Evolutionary conservation across 148 eudicot genomes (phyloP).

Genomic region (Dysphania ambrosioides): DNA sequence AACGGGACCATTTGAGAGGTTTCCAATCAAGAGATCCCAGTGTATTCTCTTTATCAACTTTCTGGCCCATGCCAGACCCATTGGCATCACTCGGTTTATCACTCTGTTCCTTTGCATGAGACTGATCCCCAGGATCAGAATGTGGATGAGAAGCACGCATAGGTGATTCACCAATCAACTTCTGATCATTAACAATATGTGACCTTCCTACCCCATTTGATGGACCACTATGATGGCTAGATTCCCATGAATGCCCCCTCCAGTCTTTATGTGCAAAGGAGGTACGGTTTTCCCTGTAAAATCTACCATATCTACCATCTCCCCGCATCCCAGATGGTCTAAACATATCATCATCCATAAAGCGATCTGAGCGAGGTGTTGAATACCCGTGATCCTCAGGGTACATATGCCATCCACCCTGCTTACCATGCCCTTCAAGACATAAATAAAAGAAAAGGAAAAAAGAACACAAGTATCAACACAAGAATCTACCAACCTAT

Average conservation of each 20-base stretch:
- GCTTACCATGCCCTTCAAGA: constrained; percentile 69
- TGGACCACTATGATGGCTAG: constrained; percentile 30
- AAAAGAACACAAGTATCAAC: constrained; percentile 26
- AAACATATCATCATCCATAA: constrained; percentile 37
- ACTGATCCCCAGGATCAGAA: constrained; percentile 41
- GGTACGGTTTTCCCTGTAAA: constrained; percentile 48
- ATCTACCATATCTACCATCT: constrained; percentile 54
- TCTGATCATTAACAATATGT: constrained; percentile 33
- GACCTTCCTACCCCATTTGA: constrained; percentile 44
- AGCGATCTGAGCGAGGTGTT: constrained; percentile 44
- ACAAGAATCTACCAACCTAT: constrained; percentile 8
- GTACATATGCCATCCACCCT: constrained; percentile 54
- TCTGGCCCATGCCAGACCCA: constrained; percentile 40
- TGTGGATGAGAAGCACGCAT: constrained; percentile 45
- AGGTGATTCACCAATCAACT: constrained; percentile 39
- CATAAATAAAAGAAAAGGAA: constrained; percentile 20
- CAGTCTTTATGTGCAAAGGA: constrained; percentile 53
- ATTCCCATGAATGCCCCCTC: constrained; percentile 52
- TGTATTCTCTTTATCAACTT: constrained; percentile 47
- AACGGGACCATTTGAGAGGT: constrained; percentile 70
- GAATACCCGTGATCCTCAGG: constrained; percentile 48
- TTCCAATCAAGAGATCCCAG: constrained; percentile 64
- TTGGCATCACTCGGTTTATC: constrained; percentile 37
- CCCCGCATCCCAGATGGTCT: constrained; percentile 40
- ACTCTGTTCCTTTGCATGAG: constrained; percentile 44